These are phyloP conservation scores for Drosera capensis DNA, from an alignment of 148 eudicot species.

Conservation along the genomic window DNA sequence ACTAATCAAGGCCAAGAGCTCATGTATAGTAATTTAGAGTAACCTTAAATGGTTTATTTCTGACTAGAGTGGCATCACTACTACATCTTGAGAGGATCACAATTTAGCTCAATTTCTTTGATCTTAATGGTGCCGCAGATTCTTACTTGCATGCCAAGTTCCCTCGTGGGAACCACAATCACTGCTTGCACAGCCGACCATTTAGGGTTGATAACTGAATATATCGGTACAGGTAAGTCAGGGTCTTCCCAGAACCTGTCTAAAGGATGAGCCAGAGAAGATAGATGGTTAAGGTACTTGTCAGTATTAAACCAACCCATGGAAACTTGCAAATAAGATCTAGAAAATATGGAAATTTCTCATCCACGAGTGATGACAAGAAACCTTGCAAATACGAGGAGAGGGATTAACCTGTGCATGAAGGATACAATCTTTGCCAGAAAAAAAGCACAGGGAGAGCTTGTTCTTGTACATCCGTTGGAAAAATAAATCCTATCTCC, in stretches of 20 bases:
- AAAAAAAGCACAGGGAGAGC: conserved; percentile 70
- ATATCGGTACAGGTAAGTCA: conserved; percentile 71
- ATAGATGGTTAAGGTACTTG: conserved; percentile 3
- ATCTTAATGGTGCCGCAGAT: background rate
- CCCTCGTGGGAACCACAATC: conserved; percentile 87
- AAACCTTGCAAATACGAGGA: background rate
- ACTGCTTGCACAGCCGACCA: conserved; percentile 82
- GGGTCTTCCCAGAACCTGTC: conserved; percentile 99
- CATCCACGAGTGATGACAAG: background rate
- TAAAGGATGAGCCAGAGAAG: conserved; percentile 20
- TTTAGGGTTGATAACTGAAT: conserved; percentile 47
- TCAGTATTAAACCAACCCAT: too few species aligned
- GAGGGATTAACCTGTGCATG: conserved; percentile 75
- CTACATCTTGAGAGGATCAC: too few species aligned
- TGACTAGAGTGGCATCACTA: too few species aligned
- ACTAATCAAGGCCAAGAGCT: background rate
- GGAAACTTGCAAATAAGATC: too few species aligned
- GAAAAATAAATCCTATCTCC: conserved; percentile 59
- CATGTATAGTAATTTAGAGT: background rate
- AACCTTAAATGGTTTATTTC: too few species aligned
- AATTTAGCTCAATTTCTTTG: background rate
- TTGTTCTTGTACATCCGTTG: conserved; percentile 77
- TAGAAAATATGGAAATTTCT: too few species aligned
- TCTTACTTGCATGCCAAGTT: conserved; percentile 93
- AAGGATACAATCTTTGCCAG: conserved; percentile 74